Conservation (phyloP, 2,329 filamentous ascomycete species). For the Aspergillus viridinutans region DNA sequence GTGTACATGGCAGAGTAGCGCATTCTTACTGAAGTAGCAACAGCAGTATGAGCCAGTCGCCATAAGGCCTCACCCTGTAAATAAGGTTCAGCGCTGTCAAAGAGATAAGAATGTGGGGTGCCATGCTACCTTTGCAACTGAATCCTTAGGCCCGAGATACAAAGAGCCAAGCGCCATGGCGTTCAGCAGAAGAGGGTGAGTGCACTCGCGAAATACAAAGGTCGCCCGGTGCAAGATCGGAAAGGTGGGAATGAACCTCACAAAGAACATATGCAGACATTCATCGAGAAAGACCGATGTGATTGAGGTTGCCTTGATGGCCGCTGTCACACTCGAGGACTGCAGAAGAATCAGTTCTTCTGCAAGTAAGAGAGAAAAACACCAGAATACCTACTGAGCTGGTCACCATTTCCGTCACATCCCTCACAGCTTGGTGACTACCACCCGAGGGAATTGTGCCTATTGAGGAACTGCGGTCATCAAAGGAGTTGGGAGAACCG, state of each 20-base stretch:
- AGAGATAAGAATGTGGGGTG: not conserved
- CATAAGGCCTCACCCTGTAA: conserved; percentile 41
- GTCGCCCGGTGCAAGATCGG: conserved; percentile 44
- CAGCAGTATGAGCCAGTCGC: conserved; percentile 43
- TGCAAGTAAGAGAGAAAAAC: not conserved
- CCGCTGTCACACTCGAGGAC: conserved; percentile 44
- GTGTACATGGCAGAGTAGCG: not conserved
- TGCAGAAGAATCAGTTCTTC: conserved; percentile 8
- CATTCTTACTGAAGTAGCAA: conserved; percentile 38
- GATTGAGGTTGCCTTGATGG: conserved; percentile 40
- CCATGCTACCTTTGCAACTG: conserved; percentile 33
- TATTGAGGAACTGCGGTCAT: conserved; percentile 35
- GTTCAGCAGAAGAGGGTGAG: conserved; percentile 42
- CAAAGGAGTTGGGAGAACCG: conserved; percentile 34
- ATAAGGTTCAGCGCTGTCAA: not conserved
- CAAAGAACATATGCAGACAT: conserved; percentile 47
- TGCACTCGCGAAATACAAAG: conserved; percentile 44
- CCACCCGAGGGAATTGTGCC: conserved; percentile 39
- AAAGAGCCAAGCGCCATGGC: conserved; percentile 46
- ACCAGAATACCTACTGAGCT: conserved; percentile 33
- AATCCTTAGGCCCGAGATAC: conserved; percentile 42
- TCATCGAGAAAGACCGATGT: conserved; percentile 46
- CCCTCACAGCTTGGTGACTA: conserved; percentile 42
- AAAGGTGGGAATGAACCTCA: conserved; percentile 45
- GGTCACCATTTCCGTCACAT: conserved; percentile 44